phyloP scores from a whole-genome alignment of 306 rosid genomes.

The Cucurbita argyrosperma region DNA sequence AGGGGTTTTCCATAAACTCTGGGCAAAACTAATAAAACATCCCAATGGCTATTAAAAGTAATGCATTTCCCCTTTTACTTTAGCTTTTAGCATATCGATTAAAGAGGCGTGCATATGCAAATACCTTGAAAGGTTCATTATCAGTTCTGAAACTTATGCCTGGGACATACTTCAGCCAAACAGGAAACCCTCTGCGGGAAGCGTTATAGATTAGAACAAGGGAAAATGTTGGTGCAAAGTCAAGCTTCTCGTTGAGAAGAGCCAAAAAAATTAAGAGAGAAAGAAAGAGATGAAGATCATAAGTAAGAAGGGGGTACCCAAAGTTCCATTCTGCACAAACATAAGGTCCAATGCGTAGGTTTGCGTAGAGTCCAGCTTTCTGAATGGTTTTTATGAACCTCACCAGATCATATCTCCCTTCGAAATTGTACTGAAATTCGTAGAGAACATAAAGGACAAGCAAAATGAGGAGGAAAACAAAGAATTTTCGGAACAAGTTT shows the following conservation, averaged over 20 bases:
- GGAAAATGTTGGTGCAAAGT: neutral
- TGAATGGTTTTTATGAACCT: conserved; percentile 78
- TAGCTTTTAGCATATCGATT: neutral
- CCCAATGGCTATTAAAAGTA: neutral
- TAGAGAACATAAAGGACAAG: conserved; percentile 8
- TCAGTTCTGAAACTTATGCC: conserved; percentile 98
- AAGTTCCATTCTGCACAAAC: conserved; percentile 99
- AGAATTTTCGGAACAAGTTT: neutral
- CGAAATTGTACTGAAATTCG: conserved; percentile 65
- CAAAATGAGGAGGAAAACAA: neutral
- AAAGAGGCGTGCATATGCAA: neutral
- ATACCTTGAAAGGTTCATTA: conserved; percentile 95
- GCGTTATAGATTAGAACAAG: neutral
- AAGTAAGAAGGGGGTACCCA: conserved; percentile 39
- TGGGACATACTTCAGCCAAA: conserved; percentile 95
- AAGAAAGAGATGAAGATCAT: neutral
- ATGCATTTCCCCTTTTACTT: neutral
- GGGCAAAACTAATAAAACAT: neutral
- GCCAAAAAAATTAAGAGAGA: neutral
- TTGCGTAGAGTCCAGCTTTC: conserved; percentile 85
- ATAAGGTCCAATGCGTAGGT: conserved; percentile 95
- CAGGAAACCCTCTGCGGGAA: conserved; percentile 84
- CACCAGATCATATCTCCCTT: conserved; percentile 82
- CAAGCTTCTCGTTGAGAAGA: neutral
- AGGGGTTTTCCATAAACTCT: neutral